Evolutionary conservation across 805 yeast genomes (phyloP).

Genomic region (Yarrowia divulgata): DNA sequence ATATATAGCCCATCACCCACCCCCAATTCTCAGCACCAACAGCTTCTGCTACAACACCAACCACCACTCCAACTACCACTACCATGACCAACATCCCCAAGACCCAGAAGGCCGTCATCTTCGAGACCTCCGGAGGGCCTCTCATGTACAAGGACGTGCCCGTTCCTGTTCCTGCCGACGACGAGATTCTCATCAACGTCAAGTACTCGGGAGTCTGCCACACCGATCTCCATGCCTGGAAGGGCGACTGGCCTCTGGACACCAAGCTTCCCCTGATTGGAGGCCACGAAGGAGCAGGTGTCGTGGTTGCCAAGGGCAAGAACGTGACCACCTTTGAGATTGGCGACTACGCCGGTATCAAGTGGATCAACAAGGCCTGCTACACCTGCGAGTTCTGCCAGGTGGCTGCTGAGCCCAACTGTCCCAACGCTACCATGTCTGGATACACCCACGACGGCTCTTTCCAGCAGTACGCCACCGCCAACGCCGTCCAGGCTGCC

Average conservation of each 20-base stretch:
- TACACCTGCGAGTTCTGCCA: conserved; percentile 77
- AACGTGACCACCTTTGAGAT: conserved; percentile 73
- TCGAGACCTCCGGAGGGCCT: conserved; percentile 70
- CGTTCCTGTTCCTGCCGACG: conserved; percentile 79
- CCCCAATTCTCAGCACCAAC: neutral
- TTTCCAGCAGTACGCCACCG: conserved; percentile 89
- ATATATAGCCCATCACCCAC: neutral
- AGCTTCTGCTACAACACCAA: neutral
- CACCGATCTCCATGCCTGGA: conserved; percentile 93
- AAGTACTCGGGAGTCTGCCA: conserved; percentile 93
- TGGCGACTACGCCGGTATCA: conserved; percentile 84
- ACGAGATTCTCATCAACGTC: conserved; percentile 80
- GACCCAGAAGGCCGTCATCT: conserved; percentile 74
- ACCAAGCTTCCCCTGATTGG: conserved; percentile 80
- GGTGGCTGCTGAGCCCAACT: conserved; percentile 70
- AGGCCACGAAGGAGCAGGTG: conserved; percentile 92
- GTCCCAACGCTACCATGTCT: conserved; percentile 72
- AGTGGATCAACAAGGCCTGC: conserved; percentile 85
- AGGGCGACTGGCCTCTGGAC: conserved; percentile 89
- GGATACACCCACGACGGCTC: conserved; percentile 93
- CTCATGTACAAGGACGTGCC: conserved; percentile 74
- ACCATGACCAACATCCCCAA: conserved; percentile 57
- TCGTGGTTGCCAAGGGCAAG: conserved; percentile 77
- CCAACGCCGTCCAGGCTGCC: conserved; percentile 88
- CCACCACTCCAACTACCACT: neutral